Base-by-base conservation (phyloP, 805 yeast genomes). In the Saccharomycopsis malanga region DNA sequence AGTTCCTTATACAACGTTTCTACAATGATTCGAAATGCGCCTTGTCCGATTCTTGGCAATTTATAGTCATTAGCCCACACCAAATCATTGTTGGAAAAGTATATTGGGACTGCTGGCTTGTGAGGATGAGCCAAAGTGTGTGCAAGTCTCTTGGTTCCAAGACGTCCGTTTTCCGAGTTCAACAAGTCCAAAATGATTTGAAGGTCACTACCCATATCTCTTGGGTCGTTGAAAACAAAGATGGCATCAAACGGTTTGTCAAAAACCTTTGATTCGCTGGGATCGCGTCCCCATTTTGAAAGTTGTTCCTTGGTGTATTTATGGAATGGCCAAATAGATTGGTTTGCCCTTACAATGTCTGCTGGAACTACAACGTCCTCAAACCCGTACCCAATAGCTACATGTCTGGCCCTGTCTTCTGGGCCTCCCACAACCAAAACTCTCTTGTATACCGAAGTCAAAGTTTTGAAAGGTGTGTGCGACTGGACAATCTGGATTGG, bases 381-480 rank as follows among this genome's bases (percentile, higher is more conserved):
- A 59, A 87, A 89, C 0, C 97, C 97, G 62, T 89, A 87, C 5
- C 63, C 67, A 44, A 69, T 60, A 0, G 96, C 96, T 22, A 85
- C 94, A 20, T 70, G 65, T 37, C 94, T 71, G n/a, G 86, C 79
- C 20, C 69, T 65, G 56, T 81, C 86, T 3, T 72, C 74, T 9
- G 75, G 79, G 3, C 94, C 94, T n/a, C 97, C 97, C 17, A 88
- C 82, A 2, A 85, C 87, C 49, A 89, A 65, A 4, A 89, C 88
- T 14, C 87, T 68, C 41, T 74, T 64, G 53, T 71, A 79, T 37
- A 60, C 60, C 40, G 71, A 67, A 7, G 69, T 64, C 44, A 85
- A 65, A 0, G 80, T 72, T 54, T 74, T 75, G 72, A 82, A 79
- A 0, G 96, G 96, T 0, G 97, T 87, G 61, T 89, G 97, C 34